These are phyloP conservation scores for Crithidia bombi DNA, from an alignment of 208 protist species.

Conservation along the genomic window DNA sequence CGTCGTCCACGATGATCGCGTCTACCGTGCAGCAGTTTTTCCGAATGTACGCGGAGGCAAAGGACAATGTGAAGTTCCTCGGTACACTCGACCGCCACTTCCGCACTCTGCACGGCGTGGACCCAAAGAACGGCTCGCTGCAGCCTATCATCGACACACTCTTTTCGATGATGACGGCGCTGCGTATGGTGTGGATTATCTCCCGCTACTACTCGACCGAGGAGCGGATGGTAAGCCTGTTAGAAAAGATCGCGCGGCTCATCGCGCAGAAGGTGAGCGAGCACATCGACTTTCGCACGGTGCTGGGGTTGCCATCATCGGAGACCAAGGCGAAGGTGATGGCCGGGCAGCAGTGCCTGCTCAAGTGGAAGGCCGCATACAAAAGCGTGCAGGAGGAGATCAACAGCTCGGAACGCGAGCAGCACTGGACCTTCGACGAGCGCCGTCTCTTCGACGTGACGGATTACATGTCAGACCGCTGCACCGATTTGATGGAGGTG, in stretches of 20 bases:
- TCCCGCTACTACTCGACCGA: constrained; percentile 99
- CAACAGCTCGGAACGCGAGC: constrained; percentile 93
- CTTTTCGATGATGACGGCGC: constrained; percentile 98
- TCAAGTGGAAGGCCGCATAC: constrained; percentile 96
- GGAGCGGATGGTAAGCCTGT: constrained; percentile 97
- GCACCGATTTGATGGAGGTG: constrained; percentile 95
- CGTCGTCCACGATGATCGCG: constrained; percentile 89
- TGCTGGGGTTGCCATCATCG: constrained; percentile 79
- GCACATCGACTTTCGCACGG: constrained; percentile 93
- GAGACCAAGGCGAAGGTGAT: constrained; percentile 85
- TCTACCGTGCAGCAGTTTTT: constrained; percentile 93
- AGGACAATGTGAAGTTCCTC: constrained; percentile 99
- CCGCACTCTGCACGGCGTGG: constrained; percentile 93
- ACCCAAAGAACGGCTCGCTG: constrained; percentile 79
- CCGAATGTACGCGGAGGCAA: constrained; percentile 97
- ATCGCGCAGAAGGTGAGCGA: constrained; percentile 95
- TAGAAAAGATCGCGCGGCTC: constrained; percentile 97
- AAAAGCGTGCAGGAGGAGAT: constrained; percentile 96
- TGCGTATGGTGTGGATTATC: constrained; percentile 99
- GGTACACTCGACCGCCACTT: constrained; percentile 99
- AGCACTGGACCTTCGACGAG: constrained; percentile 99
- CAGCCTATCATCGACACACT: constrained; percentile 97
- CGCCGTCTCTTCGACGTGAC: constrained; percentile 97
- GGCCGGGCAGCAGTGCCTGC: constrained; percentile 92
- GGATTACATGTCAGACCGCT: constrained; percentile 97